These are phyloP conservation scores for Hylodesmum podocarpum DNA, from an alignment of 306 rosid species.

Conservation along the genomic window DNA sequence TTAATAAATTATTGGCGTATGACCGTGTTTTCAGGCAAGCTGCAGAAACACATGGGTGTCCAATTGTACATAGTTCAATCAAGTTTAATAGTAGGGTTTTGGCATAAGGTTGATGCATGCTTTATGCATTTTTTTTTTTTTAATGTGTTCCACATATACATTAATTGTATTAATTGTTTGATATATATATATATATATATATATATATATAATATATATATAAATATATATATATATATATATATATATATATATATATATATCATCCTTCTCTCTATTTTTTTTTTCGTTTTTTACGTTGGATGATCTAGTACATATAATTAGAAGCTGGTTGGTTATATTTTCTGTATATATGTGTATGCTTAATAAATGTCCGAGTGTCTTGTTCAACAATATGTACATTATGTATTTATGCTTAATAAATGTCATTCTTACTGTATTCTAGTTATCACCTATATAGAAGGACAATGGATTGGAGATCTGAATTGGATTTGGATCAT, in stretches of 20 bases:
- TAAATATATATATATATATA: background rate
- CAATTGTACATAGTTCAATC: too few relatives aligned
- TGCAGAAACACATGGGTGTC: conserved; percentile 30
- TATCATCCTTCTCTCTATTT: background rate
- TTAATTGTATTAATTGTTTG: background rate
- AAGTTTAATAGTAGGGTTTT: background rate
- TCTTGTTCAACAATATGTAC: background rate
- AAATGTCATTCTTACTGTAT: too few relatives aligned
- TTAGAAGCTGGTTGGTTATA: background rate
- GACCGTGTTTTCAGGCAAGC: conserved; percentile 37
- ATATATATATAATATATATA: too few relatives aligned
- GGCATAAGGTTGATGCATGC: background rate
- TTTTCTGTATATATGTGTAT: background rate
- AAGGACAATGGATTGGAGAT: background rate
- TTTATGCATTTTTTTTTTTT: background rate
- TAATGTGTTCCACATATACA: background rate
- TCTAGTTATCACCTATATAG: background rate
- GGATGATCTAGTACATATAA: background rate
- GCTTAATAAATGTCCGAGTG: conserved; percentile 1
- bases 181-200: too few relatives aligned
- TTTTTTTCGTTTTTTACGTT: background rate
- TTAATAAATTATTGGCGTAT: conserved; percentile 4
- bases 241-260: too few relatives aligned
- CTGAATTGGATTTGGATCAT: too few relatives aligned
- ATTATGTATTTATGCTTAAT: too few relatives aligned